Evolutionary conservation across 805 yeast species (phyloP), one percentile per base, ranked within the genome.

Genomic region (Danielozyma ontarioensis): DNA sequence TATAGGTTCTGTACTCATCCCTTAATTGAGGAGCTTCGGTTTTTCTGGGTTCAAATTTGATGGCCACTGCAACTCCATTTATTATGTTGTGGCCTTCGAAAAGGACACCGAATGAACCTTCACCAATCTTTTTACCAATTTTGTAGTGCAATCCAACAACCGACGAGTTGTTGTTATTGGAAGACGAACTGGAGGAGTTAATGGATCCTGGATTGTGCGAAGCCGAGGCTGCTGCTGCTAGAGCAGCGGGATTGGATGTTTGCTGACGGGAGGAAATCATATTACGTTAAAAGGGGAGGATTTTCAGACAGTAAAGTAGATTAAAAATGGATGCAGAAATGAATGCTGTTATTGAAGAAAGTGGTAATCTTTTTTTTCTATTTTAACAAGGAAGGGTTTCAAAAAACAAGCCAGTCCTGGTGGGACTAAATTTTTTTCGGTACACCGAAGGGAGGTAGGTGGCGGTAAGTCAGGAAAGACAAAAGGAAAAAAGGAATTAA

Each of bases 101-200:
- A 33, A 84, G 80, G 6, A 83, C 83, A 23, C 94, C 94, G 64
- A 84, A 84, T 0, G 93, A 83, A 2, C 94, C 94, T 53, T 84
- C 93, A 24, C 94, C 94, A 34, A 84, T 84, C 57, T 84, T 84
- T 50, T 83, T 82, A 7, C 90, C 93, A 36, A 83, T 76, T 44
- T 80, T 81, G 58, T 80, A 84, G 55, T 84, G 94, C 27, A 73
- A 67, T 5, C 80, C 81, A n/a, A 66, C 71, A n/a, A 66, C 70
- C 5, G 68, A 60, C 38, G 48, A 53, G 52, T 61, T 62, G 44
- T 51, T 48, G 39, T 36, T 42, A 17, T 42, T 38, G 17, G 51
- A 34, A n/a, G 44, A 37, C 6, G 39, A 35, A 19, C 36, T 25
- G 34, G 36, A 25, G 30, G 37, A 41, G 29, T 46, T 39, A 36